Evolutionary conservation across 805 yeast genomes (phyloP), one percentile per base, ranked within the genome.

Genomic region (Lipomyces kockii): DNA sequence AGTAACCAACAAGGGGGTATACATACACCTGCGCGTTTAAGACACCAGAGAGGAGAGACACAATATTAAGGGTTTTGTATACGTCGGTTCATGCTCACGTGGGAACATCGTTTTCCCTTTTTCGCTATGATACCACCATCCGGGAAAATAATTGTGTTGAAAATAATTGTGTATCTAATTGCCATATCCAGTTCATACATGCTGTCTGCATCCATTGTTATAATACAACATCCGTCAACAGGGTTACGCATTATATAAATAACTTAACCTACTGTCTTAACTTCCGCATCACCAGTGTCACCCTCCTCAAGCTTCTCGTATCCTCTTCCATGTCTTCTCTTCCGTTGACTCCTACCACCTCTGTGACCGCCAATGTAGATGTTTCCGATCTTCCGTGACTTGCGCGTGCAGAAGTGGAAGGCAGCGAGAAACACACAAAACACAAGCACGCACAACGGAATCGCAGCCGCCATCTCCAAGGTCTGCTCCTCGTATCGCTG

Each of bases 371-470:
- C 69, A 39, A 68, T 58, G 20, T 63, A 27, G n/a, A 68, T 32
- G 27, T 65, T 62, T 3, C 71, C 69, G 43, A 68, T 59, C 58
- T 64, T 49, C 32, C 66, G 63, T 2, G 71, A 61, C 27, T 66
- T 37, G 1, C 66, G 65, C 9, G 72, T 67, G 65, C 71, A 66
- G 57, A 66, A 49, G 43, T 70, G 73, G 62, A 73, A 69, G 2
- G 55, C 55, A 22, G 55, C 64, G 9, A 73, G 53, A 34, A 63
- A 56, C 20, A 68, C 34, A 27, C 65, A 43, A 25, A 64, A 61
- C 6, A 54, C 66, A 9, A 62, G 61, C 29, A 73, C 65, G 25
- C 58, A 34, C 22, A 68, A 55, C 37, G 74, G 75, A 22, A 72
- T 53, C 11, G 70, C 66, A 5, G 72, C 61, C 27, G 71, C 72